Percentiles rank a stretch among this genome's conserved stretches.
Conservation (phyloP, 2,329 filamentous ascomycete genomes). For the Sporothrix dimorphospora region DNA sequence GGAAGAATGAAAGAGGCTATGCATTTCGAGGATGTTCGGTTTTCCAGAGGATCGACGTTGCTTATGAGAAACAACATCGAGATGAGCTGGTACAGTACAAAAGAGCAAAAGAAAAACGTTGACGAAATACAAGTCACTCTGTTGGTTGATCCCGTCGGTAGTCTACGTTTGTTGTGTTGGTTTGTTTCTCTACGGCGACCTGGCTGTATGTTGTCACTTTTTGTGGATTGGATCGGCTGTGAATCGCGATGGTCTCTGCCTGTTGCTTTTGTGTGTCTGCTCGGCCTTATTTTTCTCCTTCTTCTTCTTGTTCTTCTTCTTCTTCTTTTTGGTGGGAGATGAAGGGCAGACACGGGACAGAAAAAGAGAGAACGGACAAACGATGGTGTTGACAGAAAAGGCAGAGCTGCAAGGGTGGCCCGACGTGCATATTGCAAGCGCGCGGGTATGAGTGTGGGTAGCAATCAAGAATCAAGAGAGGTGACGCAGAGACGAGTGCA, state of each 20-base stretch:
- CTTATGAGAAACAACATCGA: background rate
- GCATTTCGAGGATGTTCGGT: background rate
- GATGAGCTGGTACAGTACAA: background rate
- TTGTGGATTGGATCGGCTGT: slow-evolving; percentile 8
- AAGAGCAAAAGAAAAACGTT: background rate
- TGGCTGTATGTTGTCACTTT: background rate
- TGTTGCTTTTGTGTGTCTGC: background rate
- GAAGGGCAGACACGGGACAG: background rate
- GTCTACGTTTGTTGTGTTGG: background rate
- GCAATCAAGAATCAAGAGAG: slow-evolving; percentile 2
- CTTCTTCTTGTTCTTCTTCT: no score
- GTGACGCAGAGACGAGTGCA: background rate
- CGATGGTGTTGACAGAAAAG: background rate
- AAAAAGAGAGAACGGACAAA: background rate
- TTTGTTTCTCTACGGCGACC: background rate
- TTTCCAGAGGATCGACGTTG: background rate
- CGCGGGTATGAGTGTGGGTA: slow-evolving; percentile 9
- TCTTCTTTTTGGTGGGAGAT: background rate
- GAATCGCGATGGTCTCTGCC: slow-evolving; percentile 13
- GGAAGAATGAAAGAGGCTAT: background rate
- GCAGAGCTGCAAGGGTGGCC: background rate
- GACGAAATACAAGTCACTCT: background rate
- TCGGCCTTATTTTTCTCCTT: background rate
- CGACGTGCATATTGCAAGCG: slow-evolving; percentile 18
- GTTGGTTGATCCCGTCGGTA: background rate